Base-by-base conservation (phyloP, 176 grass and related monocot genomes). In the Aegilops longissima region DNA sequence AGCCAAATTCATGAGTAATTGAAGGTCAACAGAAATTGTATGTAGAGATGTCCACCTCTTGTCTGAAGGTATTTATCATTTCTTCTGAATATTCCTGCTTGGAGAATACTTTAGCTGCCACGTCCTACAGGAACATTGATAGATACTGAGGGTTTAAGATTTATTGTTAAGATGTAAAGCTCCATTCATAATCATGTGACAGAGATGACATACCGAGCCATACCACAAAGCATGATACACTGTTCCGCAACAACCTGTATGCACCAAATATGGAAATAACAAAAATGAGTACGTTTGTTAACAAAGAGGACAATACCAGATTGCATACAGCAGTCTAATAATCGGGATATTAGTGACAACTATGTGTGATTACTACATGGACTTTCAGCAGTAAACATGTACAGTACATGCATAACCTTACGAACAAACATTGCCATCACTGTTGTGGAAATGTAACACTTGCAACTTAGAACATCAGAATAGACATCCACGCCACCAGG, bases 41-140 rank as follows among this genome's bases (percentile, higher is more conserved):
- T 24, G 31, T 76, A 82, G 3, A 45, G 63, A 74, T 85, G 42
- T 66, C 25, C 85, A 98, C 96, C 93, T 98, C 96, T 91, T 98
- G 96, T 87, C 89, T 98, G 84, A 98, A 98, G 51, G 86, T 92
- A 63, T 86, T 78, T 90, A 98, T 86, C 78, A 94, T 83, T 56
- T 98, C 96, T 24, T 95, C 90, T 39, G 96, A 95, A 79, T 98
- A 98, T 92, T 98, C 93, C 65, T 98, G 93, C 56, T 90, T 92
- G 65, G 88, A 93, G 76, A 98, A 95, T 39, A 94, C 90, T 95
- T 98, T 98, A 86, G 93, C 91, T 76, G 96, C 96, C 70, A 95
- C 93, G 89, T 95, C 95, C 95, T 98, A 85, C 59, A 82, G 9
- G 34, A 9, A 13, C 40, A 71, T 71, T 34, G 64, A 56, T 39